A percentile compares a stretch with the other conserved stretches of the same genome.
These are phyloP conservation scores for Pseudocercospora cruenta DNA, from an alignment of 2,329 filamentous ascomycete species.

Conservation along the genomic window DNA sequence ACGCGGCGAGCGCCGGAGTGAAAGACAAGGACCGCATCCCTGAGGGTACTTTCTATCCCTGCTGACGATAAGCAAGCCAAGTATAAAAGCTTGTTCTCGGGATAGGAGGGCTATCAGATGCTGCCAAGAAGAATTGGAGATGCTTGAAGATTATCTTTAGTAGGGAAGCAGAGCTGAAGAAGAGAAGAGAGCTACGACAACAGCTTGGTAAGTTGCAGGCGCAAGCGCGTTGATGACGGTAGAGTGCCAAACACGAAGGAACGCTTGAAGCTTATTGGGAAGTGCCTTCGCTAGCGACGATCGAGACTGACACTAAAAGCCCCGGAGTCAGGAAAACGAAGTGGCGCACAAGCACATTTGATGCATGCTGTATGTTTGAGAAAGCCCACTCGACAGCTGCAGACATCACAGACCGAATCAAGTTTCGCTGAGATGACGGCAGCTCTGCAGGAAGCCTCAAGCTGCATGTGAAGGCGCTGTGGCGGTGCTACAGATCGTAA, in stretches of 20 bases:
- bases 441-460: not conserved
- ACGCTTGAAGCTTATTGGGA: conserved; percentile 4
- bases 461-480: not conserved
- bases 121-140: not conserved
- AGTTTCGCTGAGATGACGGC: not conserved
- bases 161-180: not conserved
- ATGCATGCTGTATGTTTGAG: not conserved
- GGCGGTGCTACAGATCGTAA: not conserved
- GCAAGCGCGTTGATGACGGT: not conserved
- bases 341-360: not conserved
- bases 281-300: not conserved
- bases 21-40: conserved; percentile 21
- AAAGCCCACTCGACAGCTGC: not conserved
- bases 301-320: not conserved
- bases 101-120: not conserved
- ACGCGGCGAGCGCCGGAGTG: conserved; percentile 24
- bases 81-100: not conserved
- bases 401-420: not conserved
- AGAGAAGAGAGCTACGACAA: not conserved
- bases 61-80: not conserved
- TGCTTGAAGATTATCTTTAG: not conserved
- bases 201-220: not conserved
- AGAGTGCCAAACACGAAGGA: not conserved
- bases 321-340: not conserved
- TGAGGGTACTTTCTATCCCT: not conserved